A percentile compares a stretch with the other conserved stretches of the same genome.
These are phyloP conservation scores for Suillus variegatus DNA, from an alignment of 768 basidiomycete species.

Conservation along the genomic window DNA sequence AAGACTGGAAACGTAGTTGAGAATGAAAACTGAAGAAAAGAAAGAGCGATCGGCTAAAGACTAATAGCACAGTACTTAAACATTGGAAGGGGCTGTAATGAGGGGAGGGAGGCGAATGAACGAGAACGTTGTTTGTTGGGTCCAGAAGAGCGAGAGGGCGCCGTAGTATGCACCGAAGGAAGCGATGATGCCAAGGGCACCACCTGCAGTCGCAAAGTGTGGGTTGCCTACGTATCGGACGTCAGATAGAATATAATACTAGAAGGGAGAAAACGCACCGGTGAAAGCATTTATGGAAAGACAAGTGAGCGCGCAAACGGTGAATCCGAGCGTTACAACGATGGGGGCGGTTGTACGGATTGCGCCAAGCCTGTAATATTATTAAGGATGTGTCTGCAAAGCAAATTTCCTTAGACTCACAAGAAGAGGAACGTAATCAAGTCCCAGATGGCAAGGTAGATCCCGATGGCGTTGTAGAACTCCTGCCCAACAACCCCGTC, in stretches of 20 bases:
- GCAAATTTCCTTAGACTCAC: conserved; percentile 14
- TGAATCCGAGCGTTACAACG: conserved; percentile 20
- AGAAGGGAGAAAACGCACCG: conserved; percentile 14
- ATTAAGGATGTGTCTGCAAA: neutral
- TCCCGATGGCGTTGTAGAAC: conserved; percentile 26
- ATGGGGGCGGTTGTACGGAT: conserved; percentile 28
- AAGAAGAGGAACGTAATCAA: conserved; percentile 26
- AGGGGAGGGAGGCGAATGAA: conserved; percentile 28
- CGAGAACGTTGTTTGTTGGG: conserved; percentile 28
- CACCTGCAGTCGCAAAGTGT: conserved; percentile 28
- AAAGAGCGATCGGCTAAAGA: neutral
- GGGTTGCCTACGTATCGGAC: conserved; percentile 18
- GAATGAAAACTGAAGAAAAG: neutral
- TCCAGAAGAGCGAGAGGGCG: conserved; percentile 28
- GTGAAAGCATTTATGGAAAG: conserved; percentile 30
- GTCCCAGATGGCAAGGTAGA: conserved; percentile 29
- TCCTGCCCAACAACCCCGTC: conserved; percentile 25
- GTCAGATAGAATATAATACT: neutral
- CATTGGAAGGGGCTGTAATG: conserved; percentile 19
- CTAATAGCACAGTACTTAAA: neutral
- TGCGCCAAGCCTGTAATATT: conserved; percentile 22
- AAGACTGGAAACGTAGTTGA: neutral
- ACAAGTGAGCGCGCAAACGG: conserved; percentile 25
- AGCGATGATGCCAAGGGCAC: conserved; percentile 27
- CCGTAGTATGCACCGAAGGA: conserved; percentile 32